These are phyloP conservation scores for Aciculosporium take DNA, from an alignment of 2,329 filamentous ascomycete genomes.

Conservation along the genomic window DNA sequence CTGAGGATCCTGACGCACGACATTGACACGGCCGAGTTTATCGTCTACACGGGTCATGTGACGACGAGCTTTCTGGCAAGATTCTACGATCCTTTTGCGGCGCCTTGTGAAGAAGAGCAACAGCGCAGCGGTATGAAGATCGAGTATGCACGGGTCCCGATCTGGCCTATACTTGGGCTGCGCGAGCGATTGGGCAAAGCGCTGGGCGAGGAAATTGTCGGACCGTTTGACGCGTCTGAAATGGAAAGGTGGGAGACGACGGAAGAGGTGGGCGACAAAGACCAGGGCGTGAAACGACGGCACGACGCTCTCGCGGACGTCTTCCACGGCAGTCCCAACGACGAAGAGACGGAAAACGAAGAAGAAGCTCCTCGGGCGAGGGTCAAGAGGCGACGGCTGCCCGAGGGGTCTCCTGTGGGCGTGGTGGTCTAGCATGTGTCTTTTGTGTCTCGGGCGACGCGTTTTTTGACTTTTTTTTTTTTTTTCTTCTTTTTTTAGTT, in stretches of 20 bases:
- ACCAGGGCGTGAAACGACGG: constrained; percentile 17
- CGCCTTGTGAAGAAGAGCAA: constrained; percentile 15
- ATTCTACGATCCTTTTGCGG: constrained; percentile 33
- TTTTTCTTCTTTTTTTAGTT: not conserved
- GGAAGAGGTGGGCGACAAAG: constrained; percentile 17
- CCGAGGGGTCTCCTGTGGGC: constrained; percentile 16
- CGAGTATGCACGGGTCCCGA: constrained; percentile 32
- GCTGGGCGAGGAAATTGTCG: constrained; percentile 36
- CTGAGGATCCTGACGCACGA: constrained; percentile 38
- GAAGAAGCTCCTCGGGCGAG: constrained; percentile 15
- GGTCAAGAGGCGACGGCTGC: constrained; percentile 21
- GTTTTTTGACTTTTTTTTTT: not conserved
- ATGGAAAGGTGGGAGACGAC: constrained; percentile 31
- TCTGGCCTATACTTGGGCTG: constrained; percentile 41
- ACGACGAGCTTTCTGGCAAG: constrained; percentile 33
- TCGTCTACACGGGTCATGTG: constrained; percentile 38
- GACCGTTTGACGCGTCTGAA: constrained; percentile 22
- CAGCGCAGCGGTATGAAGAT: constrained; percentile 27
- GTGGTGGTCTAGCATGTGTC: constrained; percentile 14
- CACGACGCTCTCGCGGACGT: constrained; percentile 23
- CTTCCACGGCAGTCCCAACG: constrained; percentile 27
- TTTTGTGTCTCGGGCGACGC: not conserved
- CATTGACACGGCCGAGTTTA: constrained; percentile 31
- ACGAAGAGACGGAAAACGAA: constrained; percentile 22
- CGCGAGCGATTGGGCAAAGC: constrained; percentile 40